Evolutionary conservation across 495 filamentous ascomycete genomes (phyloP), one percentile per base, ranked within the genome.

Genomic region (Penicillium odoratum): DNA sequence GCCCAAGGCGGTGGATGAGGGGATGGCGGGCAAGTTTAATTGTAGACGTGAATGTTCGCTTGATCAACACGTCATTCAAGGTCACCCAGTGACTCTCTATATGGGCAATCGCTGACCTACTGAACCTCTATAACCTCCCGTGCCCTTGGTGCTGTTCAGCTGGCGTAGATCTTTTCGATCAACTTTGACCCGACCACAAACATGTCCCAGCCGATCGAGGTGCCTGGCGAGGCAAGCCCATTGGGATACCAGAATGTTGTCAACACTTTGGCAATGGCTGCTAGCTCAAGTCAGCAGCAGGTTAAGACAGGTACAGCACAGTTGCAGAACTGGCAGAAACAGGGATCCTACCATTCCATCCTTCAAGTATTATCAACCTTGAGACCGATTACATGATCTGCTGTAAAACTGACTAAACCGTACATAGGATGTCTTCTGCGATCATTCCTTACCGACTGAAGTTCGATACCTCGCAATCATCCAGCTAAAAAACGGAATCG

Each of bases 401-500:
- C 13, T 18, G 16, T 15, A 10, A 29, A 56, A 33, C 58, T 64
- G 28, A 47, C 10, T 26, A 43, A 47, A 38, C 8, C 26, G 15
- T 47, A 29, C 6, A 40, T 59, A 95, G 88, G 83, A 87, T 54
- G 81, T 88, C 7, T 97, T 91, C 67, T 74, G 96, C 47, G 89
- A 97, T 71, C 84, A 85, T 44, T 81, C 81, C 5, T 75, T 93
- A 1, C 90, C 91, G 10, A 64, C 79, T 13, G 86, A 93, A 62
- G 81, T 91, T 43, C 88, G 94, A 50, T 90, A 94, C 68, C 82
- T 96, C n/a, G 85, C 92, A 16, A 85, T 97, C 50, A 97, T 97
- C 58, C 90, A 95, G 66, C 76, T 98, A 53, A 97, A 97, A 69
- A 96, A 97, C 70, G 94, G 91, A 28, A 90, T 97, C 65, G 93